phyloP scores from a whole-genome alignment of 495 filamentous ascomycete species.

The Penicillium flavigenum region DNA sequence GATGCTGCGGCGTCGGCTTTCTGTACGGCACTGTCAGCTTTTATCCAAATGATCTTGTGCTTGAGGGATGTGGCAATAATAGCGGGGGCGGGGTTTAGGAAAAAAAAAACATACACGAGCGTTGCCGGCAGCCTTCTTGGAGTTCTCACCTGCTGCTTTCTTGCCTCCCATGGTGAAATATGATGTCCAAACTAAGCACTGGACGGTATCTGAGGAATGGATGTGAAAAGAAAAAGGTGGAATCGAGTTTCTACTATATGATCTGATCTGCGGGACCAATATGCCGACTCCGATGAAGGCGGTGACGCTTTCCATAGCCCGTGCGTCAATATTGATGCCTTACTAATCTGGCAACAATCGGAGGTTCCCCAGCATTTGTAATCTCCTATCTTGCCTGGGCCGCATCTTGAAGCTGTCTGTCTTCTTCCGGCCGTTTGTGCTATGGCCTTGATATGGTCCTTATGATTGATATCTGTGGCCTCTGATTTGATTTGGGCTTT shows the following conservation, averaged over 20 bases:
- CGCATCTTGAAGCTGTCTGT: neutral
- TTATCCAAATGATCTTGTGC: conserved; percentile 3
- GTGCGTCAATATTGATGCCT: conserved; percentile 6
- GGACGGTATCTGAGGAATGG: neutral
- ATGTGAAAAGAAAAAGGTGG: conserved; percentile 17
- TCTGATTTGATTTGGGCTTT: neutral
- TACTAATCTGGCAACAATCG: neutral
- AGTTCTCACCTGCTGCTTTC: conserved; percentile 69
- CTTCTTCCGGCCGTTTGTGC: neutral
- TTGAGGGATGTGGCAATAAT: conserved; percentile 17
- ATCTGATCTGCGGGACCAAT: conserved; percentile 29
- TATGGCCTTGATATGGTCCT: conserved; percentile 17
- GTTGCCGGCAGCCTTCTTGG: conserved; percentile 88
- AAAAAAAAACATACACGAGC: conserved; percentile 53
- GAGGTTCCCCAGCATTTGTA: conserved; percentile 6
- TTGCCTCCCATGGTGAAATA: conserved; percentile 49
- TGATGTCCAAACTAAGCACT: neutral
- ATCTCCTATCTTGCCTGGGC: conserved; percentile 7
- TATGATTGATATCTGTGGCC: neutral
- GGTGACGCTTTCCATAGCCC: conserved; percentile 23
- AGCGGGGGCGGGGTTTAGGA: conserved; percentile 37
- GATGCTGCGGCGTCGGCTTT: conserved; percentile 83
- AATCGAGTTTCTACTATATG: conserved; percentile 23
- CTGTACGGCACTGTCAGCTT: conserved; percentile 39
- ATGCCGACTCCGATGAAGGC: conserved; percentile 32